These are phyloP conservation scores for Leccinum uliginosum DNA, from an alignment of 768 basidiomycete genomes.

Conservation along the genomic window DNA sequence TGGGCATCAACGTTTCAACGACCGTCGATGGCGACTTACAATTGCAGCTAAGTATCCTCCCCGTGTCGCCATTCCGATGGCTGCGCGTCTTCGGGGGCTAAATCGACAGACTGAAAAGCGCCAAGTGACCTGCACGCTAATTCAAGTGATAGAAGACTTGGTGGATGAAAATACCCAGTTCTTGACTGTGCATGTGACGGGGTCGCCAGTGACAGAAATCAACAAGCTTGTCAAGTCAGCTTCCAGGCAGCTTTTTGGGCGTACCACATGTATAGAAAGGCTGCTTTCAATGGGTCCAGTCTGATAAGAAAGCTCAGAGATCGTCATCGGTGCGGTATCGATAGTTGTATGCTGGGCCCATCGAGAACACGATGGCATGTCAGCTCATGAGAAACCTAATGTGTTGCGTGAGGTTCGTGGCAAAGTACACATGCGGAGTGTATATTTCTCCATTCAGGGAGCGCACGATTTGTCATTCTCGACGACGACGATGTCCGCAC, in stretches of 20 bases:
- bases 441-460: not conserved
- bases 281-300: not conserved
- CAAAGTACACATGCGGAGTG: not conserved
- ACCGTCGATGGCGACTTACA: conserved; percentile 30
- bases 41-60: conserved; percentile 23
- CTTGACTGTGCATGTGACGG: conserved; percentile 5
- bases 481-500: conserved; percentile 42
- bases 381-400: not conserved
- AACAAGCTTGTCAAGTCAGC: not conserved
- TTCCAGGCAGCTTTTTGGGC: not conserved
- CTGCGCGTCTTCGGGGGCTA: conserved; percentile 22
- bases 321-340: not conserved
- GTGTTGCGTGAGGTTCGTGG: not conserved
- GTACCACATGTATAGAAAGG: not conserved
- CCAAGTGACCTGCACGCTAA: not conserved
- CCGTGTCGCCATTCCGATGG: conserved; percentile 14
- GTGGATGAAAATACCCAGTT: conserved; percentile 11
- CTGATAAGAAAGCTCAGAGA: not conserved
- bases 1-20: conserved; percentile 3
- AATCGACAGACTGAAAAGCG: conserved; percentile 15
- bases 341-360: not conserved
- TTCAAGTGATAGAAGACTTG: not conserved
- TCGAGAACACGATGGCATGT: not conserved
- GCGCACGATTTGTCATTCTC: not conserved
- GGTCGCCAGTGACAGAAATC: conserved; percentile 5